Base-by-base conservation (phyloP, 805 yeast genomes). In the Monosporozyma aerobia region DNA sequence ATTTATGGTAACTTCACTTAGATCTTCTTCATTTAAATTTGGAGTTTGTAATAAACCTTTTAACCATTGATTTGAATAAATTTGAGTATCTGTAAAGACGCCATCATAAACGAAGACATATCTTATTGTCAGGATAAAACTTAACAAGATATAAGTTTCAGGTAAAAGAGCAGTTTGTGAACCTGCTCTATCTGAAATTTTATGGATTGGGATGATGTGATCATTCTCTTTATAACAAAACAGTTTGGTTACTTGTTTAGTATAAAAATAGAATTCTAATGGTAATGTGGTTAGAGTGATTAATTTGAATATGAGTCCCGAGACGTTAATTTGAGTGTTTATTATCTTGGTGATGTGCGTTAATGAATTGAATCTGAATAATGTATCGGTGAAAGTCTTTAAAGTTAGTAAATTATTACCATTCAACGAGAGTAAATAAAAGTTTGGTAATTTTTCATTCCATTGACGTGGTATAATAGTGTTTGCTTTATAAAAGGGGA, bases 401-500 rank as follows among this genome's bases (percentile, higher is more conserved):
- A 43, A 43, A 3, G 62, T 45, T 0, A 81, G 83, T 2, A 75
- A 61, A 22, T 56, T 58, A 7, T 61, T 59, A 10, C 80, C 77
- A 46, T 75, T 74, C 16, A 79, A 63, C 19, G 63, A 48, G n/a
- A 63, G 57, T 29, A 71, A 55, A 56, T 71, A 71, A 41, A 67
- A 59, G 29, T 66, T 59, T 0, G 81, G 78, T 33, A 81, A 55
- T 50, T 66, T 64, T 49, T 67, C 64, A 23, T 67, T 54, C 63
- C 73, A 60, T 1, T 56, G 47, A 30, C 60, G 58, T 8, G 85
- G 83, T 3, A 81, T 52, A 8, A 68, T 53, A 43, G 63, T 66
- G 19, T 65, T 54, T 5, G 78, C 71, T 49, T 68, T 73, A 56
- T 75, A 64, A 57, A 73, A 78, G 2, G 87, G 86, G 1, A 85